Evolutionary conservation across 345 rosid species (phyloP).

Genomic region (Nephelium lappaceum): DNA sequence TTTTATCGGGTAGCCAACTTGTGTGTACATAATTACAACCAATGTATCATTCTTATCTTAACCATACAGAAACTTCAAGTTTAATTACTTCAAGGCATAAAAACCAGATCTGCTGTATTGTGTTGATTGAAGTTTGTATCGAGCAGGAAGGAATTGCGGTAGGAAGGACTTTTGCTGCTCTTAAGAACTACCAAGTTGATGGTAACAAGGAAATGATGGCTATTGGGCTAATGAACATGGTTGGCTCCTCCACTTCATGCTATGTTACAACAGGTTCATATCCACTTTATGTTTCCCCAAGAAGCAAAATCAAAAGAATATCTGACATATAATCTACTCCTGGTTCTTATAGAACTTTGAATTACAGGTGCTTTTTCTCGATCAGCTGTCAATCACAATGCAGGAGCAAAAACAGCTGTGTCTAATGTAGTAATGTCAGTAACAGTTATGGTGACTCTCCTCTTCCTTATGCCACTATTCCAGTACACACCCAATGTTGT

Average conservation of each 20-base stretch:
- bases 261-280: conserved; percentile 73
- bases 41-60: too few species aligned
- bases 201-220: conserved; percentile 99
- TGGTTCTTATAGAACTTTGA: neutral
- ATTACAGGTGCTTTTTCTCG: conserved; percentile 85
- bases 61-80: too few species aligned
- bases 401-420: conserved; percentile 92
- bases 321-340: neutral
- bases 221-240: conserved; percentile 89
- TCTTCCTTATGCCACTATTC: conserved; percentile 91
- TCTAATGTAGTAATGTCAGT: conserved; percentile 91
- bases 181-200: conserved; percentile 85
- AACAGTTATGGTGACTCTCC: conserved; percentile 91
- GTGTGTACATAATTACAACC: too few species aligned
- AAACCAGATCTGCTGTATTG: too few species aligned
- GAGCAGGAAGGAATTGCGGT: conserved; percentile 99
- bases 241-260: conserved; percentile 95
- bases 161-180: conserved; percentile 92
- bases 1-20: too few species aligned
- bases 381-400: conserved; percentile 93
- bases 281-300: neutral
- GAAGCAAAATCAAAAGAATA: neutral
- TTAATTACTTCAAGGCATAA: too few species aligned
- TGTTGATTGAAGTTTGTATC: neutral
- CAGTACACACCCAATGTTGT: conserved; percentile 94